A percentile compares a stretch with the other conserved stretches of the same genome.
phyloP scores from a whole-genome alignment of 2,329 filamentous ascomycete genomes.

The Ceratocystis eucalypticola region DNA sequence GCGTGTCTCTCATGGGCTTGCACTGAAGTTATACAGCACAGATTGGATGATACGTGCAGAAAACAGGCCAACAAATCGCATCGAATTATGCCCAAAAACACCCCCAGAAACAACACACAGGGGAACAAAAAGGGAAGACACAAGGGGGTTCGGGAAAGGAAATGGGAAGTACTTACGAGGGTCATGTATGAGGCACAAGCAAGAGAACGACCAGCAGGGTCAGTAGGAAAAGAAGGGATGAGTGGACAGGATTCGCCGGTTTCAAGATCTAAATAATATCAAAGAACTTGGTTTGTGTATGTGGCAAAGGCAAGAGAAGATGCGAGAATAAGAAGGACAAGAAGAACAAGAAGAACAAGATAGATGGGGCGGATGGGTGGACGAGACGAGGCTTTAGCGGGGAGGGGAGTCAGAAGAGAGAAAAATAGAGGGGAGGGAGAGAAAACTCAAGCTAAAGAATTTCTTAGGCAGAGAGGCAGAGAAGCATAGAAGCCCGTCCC shows the following conservation, averaged over 20 bases:
- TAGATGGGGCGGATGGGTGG: neutral
- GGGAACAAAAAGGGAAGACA: neutral
- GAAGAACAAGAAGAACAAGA: neutral
- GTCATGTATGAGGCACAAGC: neutral
- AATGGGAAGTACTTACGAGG: neutral
- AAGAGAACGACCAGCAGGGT: neutral
- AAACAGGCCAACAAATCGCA: neutral
- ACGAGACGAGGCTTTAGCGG: neutral
- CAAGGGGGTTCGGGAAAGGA: neutral
- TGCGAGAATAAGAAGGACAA: neutral
- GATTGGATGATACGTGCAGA: neutral
- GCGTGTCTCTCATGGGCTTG: neutral
- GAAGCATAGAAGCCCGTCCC: neutral
- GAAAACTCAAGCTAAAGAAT: neutral
- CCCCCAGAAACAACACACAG: neutral
- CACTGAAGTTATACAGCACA: neutral
- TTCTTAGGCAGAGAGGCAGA: neutral
- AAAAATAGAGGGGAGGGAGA: neutral
- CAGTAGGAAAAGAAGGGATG: neutral
- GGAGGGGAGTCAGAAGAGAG: neutral
- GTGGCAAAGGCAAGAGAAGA: neutral
- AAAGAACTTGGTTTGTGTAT: neutral
- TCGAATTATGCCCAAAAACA: neutral
- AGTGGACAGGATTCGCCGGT: neutral
- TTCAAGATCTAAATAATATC: neutral